A percentile compares a stretch with the other conserved stretches of the same genome.
Conservation (phyloP, 345 rosid genomes). For the Boechera stricta region DNA sequence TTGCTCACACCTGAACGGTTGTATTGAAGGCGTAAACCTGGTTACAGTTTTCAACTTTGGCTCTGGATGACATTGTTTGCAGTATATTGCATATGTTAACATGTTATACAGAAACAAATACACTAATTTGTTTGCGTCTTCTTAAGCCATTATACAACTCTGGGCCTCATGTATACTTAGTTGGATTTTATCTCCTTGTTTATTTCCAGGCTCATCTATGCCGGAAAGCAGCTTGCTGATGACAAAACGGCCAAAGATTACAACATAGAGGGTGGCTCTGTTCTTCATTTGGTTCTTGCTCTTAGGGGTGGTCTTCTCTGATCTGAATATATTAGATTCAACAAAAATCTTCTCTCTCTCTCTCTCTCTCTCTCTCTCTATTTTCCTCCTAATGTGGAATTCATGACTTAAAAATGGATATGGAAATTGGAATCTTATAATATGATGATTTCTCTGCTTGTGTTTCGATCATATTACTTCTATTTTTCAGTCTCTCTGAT, state of each 20-base stretch:
- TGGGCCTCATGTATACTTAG: not conserved
- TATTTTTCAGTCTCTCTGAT: not conserved
- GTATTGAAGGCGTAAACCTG: too few relatives aligned
- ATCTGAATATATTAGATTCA: slow-evolving; percentile 23
- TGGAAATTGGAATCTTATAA: slow-evolving; percentile 28
- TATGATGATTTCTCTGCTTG: slow-evolving; percentile 28
- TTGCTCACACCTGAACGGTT: not conserved
- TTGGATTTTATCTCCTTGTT: not conserved
- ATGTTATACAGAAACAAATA: not conserved
- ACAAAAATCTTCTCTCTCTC: not conserved
- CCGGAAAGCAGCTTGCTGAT: slow-evolving; percentile 95
- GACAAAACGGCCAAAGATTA: slow-evolving; percentile 93
- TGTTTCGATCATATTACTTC: slow-evolving; percentile 36
- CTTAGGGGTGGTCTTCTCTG: slow-evolving; percentile 73
- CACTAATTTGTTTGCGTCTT: not conserved
- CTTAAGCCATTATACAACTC: not conserved
- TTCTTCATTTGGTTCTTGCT: slow-evolving; percentile 98
- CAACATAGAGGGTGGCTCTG: slow-evolving; percentile 97
- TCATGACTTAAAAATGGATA: not conserved
- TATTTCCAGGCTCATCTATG: slow-evolving; percentile 78
- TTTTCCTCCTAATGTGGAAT: not conserved
- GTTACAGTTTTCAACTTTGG: not conserved
- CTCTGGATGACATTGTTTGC: not conserved
- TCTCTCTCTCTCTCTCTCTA: not conserved
- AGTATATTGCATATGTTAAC: not conserved